Conservation (phyloP, 2,329 filamentous ascomycete genomes). For the Aspergillus jensenii region DNA sequence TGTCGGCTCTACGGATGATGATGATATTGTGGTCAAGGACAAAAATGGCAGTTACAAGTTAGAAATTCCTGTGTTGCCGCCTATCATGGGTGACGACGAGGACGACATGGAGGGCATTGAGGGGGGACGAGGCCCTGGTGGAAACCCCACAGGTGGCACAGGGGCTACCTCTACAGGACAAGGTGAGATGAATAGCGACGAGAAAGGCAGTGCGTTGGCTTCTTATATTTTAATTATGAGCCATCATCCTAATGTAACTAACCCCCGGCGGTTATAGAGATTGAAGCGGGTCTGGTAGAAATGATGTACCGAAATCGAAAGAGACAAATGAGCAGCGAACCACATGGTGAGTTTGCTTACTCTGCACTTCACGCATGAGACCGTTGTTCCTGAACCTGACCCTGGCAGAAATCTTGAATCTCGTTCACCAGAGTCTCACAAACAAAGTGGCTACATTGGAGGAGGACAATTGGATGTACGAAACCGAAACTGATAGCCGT, state of each 20-base stretch:
- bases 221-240: not conserved
- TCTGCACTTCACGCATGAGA: not conserved
- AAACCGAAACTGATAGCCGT: slow-evolving; percentile 62
- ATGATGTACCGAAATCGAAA: slow-evolving; percentile 42
- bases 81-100: slow-evolving; percentile 36
- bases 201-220: slow-evolving; percentile 41
- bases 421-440: slow-evolving; percentile 67
- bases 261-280: slow-evolving; percentile 32
- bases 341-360: slow-evolving; percentile 57
- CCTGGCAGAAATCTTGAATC: slow-evolving; percentile 64
- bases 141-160: slow-evolving; percentile 54
- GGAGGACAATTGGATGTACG: slow-evolving; percentile 91
- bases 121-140: slow-evolving; percentile 50
- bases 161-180: slow-evolving; percentile 54
- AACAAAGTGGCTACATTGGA: slow-evolving; percentile 71
- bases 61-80: slow-evolving; percentile 45
- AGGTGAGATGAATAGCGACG: slow-evolving; percentile 29
- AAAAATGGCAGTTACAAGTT: slow-evolving; percentile 50
- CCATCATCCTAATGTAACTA: slow-evolving; percentile 1
- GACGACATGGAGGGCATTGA: slow-evolving; percentile 46
- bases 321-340: slow-evolving; percentile 59
- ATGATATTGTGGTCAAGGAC: slow-evolving; percentile 52
- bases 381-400: slow-evolving; percentile 9
- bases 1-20: slow-evolving; percentile 31
- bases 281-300: slow-evolving; percentile 47